Evolutionary conservation across 495 filamentous ascomycete species (phyloP).

Genomic region (Cercophora sp.): DNA sequence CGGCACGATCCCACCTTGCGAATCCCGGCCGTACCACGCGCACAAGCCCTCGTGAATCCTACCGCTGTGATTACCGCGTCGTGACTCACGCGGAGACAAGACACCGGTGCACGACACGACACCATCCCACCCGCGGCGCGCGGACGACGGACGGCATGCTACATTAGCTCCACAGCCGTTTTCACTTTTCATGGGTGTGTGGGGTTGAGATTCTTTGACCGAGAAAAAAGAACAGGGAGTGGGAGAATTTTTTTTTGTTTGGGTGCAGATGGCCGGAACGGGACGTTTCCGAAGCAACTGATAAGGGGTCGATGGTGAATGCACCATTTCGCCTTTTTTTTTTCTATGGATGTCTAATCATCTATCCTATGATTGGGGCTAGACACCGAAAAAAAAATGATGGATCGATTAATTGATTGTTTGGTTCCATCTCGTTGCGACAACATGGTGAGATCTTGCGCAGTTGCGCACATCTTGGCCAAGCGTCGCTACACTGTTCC

Average conservation of each 20-base stretch:
- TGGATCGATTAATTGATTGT: not conserved
- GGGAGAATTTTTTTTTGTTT: slow-evolving; percentile 3
- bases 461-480: slow-evolving; percentile 7
- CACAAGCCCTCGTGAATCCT: slow-evolving; percentile 6
- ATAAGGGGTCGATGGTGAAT: not conserved
- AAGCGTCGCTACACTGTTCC: too few species aligned
- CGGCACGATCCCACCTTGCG: too few species aligned
- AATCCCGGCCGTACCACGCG: too few species aligned
- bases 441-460: not conserved
- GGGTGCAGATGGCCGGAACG: not conserved
- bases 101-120: not conserved
- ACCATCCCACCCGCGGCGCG: not conserved
- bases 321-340: not conserved
- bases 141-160: not conserved
- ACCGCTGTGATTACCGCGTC: not conserved
- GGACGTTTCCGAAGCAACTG: slow-evolving; percentile 11
- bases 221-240: not conserved
- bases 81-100: slow-evolving; percentile 3
- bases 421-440: not conserved
- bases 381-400: too few species aligned
- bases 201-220: too few species aligned
- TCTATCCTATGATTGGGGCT: not conserved
- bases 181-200: too few species aligned
- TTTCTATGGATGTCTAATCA: not conserved
- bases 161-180: too few species aligned